phyloP scores from a whole-genome alignment of 2,329 filamentous ascomycete genomes.

The Fusarium sterilihyphosum region DNA sequence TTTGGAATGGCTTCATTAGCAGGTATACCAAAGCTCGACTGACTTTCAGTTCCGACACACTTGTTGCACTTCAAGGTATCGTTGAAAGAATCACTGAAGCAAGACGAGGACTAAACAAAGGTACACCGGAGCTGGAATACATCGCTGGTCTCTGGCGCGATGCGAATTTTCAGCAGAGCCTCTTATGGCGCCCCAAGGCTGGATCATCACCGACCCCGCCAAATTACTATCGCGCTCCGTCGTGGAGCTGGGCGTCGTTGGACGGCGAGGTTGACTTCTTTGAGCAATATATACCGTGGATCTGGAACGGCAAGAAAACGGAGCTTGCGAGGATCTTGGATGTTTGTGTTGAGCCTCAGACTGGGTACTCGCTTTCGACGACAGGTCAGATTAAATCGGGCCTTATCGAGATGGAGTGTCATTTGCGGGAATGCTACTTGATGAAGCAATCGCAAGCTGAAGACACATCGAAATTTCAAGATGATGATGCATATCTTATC shows the following conservation, averaged over 20 bases:
- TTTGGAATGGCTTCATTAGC: background rate
- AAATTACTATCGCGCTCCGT: background rate
- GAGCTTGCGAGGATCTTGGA: background rate
- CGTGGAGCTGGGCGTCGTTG: slow-evolving; percentile 2
- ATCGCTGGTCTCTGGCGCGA: background rate
- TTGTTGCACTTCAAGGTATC: background rate
- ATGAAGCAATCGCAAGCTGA: rapidly evolving
- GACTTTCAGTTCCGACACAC: background rate
- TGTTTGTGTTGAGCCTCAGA: background rate
- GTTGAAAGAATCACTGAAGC: background rate
- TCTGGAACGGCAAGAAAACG: background rate
- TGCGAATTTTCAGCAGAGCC: background rate
- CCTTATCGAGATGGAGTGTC: background rate
- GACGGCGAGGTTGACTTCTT: background rate
- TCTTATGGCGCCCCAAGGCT: background rate
- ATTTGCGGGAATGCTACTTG: background rate
- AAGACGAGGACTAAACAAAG: rapidly evolving
- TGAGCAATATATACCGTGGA: background rate
- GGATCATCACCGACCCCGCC: rapidly evolving
- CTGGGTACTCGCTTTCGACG: background rate
- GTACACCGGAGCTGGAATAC: background rate
- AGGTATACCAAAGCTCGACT: background rate
- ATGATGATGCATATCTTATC: rapidly evolving
- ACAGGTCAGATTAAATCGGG: background rate
- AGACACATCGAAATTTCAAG: rapidly evolving